Evolutionary conservation across 148 eudicot genomes (phyloP).

Genomic region (Nepenthes mirabilis): DNA sequence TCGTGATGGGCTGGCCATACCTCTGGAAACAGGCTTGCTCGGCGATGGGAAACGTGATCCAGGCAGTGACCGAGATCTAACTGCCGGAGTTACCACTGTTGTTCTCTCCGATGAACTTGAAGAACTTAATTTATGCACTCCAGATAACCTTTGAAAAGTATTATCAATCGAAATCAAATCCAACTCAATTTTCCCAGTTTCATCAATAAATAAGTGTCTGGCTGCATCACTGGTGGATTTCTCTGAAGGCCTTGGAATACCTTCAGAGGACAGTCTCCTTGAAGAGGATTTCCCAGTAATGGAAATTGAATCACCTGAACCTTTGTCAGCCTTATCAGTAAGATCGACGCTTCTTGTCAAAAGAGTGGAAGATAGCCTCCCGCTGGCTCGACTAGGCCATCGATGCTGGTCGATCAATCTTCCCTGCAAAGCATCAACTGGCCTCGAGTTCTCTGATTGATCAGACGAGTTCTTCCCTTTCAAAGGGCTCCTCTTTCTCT

Average conservation of each 20-base stretch:
- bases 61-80: conserved; percentile 35
- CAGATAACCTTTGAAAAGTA: conserved; percentile 22
- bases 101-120: conserved; percentile 35
- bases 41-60: conserved; percentile 59
- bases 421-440: conserved; percentile 33
- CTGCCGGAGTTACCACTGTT: conserved; percentile 17
- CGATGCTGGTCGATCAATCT: conserved; percentile 68
- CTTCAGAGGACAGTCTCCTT: conserved; percentile 60
- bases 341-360: conserved; percentile 41
- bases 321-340: conserved; percentile 24
- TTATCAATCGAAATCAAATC: conserved; percentile 36
- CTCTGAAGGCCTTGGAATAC: conserved; percentile 33
- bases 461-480: conserved; percentile 57
- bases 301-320: conserved; percentile 9
- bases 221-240: conserved; percentile 40
- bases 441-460: conserved; percentile 67
- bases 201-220: conserved; percentile 23
- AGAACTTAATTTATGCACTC: conserved; percentile 16
- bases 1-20: conserved; percentile 31
- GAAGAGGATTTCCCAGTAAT: conserved; percentile 9
- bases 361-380: conserved; percentile 28
- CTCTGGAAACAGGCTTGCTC: conserved; percentile 38
- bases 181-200: conserved; percentile 14
- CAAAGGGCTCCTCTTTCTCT: conserved; percentile 71
- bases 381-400: conserved; percentile 77